Percentiles rank a stretch among this genome's conserved stretches.
Evolutionary conservation across 495 filamentous ascomycete species (phyloP).

Genomic region (Opeltia flavorubescens): DNA sequence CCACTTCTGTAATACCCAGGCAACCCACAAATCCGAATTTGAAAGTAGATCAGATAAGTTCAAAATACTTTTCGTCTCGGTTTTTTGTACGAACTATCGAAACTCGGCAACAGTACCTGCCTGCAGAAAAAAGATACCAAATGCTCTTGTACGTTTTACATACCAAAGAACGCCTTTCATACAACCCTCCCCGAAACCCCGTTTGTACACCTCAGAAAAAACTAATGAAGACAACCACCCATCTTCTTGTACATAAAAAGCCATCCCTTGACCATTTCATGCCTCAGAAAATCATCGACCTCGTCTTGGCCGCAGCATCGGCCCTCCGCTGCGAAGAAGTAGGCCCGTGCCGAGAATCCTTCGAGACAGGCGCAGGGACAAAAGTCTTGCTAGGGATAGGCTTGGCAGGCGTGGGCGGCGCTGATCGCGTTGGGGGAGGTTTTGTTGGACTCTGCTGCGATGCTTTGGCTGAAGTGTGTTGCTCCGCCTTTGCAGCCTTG

Average conservation of each 20-base stretch:
- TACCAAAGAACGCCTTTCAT: too few relatives aligned
- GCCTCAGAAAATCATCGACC: conserved; percentile 25
- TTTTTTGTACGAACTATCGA: too few relatives aligned
- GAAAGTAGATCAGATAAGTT: too few relatives aligned
- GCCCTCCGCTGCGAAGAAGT: conserved; percentile 8
- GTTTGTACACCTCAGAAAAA: not conserved
- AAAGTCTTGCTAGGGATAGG: conserved; percentile 4
- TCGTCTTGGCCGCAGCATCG: conserved; percentile 11
- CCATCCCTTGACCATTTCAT: too few relatives aligned
- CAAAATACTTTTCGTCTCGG: too few relatives aligned
- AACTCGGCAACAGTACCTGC: too few relatives aligned
- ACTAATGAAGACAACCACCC: not conserved
- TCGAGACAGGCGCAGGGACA: conserved; percentile 10
- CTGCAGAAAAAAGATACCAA: too few relatives aligned
- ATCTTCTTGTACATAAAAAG: too few relatives aligned
- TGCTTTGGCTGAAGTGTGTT: conserved; percentile 6
- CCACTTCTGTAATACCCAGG: too few relatives aligned
- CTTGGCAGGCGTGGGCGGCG: conserved; percentile 17
- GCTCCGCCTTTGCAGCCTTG: conserved; percentile 12
- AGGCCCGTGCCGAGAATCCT: conserved; percentile 11
- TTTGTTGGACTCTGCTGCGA: conserved; percentile 4
- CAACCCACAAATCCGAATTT: too few relatives aligned
- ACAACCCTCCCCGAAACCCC: too few relatives aligned
- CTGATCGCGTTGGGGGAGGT: conserved; percentile 11
- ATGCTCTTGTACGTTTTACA: too few relatives aligned